Conservation (phyloP, 106 monocot species). For the Dioscorea alata region DNA sequence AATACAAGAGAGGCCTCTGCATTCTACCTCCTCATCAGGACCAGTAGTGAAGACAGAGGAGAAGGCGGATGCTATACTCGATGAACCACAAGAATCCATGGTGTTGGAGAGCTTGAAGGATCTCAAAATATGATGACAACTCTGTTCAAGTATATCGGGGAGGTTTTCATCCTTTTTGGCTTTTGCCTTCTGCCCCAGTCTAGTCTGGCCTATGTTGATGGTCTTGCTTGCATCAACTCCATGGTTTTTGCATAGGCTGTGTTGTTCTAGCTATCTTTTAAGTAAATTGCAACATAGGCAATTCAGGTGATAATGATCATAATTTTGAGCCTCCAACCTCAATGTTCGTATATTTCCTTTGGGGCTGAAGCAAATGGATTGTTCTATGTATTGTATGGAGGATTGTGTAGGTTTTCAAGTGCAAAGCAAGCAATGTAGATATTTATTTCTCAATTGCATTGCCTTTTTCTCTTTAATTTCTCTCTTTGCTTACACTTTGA, state of each 20-base stretch:
- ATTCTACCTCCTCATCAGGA: neutral
- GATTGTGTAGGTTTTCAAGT: too few species aligned
- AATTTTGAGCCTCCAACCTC: too few species aligned
- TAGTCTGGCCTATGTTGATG: neutral
- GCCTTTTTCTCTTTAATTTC: too few species aligned
- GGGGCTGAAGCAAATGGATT: too few species aligned
- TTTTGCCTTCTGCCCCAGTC: neutral
- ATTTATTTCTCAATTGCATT: too few species aligned
- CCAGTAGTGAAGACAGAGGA: neutral
- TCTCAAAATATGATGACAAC: conserved; percentile 30
- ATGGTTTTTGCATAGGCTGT: neutral
- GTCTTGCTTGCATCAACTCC: neutral
- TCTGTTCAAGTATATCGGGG: neutral
- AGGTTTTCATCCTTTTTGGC: conserved; percentile 13
- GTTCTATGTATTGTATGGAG: too few species aligned
- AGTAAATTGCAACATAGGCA: neutral
- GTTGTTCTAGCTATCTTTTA: neutral
- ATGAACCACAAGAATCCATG: conserved; percentile 10
- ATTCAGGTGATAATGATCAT: neutral
- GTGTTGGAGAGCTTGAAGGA: conserved; percentile 43
- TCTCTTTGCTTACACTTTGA: too few species aligned
- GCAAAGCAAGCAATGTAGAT: too few species aligned
- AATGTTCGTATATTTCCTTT: too few species aligned
- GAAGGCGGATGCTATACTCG: neutral
- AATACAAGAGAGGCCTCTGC: neutral